Conservation (phyloP, 768 basidiomycete species). For the Pleurotus pulmonarius region DNA sequence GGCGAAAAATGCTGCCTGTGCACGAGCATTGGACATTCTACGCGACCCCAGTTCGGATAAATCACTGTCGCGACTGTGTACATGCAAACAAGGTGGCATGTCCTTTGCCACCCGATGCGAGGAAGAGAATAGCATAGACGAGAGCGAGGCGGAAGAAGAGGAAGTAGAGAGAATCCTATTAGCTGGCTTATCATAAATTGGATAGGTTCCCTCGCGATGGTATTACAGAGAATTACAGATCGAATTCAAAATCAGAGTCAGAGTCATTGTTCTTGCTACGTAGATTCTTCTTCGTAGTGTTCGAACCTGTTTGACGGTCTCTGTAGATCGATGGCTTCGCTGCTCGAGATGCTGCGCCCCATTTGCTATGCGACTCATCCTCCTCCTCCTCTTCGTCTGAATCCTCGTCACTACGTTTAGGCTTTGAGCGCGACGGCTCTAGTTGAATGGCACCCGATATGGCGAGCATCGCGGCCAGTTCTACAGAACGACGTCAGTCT, state of each 20-base stretch:
- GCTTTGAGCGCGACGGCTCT: background rate
- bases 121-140: conserved; percentile 10
- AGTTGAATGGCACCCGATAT: conserved; percentile 1
- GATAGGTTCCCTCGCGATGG: too few species aligned
- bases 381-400: conserved; percentile 4
- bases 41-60: conserved; percentile 42
- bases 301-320: background rate
- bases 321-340: background rate
- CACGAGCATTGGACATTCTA: conserved; percentile 53
- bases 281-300: background rate
- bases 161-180: conserved; percentile 9
- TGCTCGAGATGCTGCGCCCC: conserved; percentile 4
- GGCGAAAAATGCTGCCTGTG: conserved; percentile 68
- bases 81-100: conserved; percentile 20
- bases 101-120: conserved; percentile 14
- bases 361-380: background rate
- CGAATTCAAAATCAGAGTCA: conserved; percentile 5
- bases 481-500: background rate
- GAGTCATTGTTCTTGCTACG: conserved; percentile 1
- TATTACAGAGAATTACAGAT: background rate
- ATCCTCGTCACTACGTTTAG: background rate
- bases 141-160: conserved; percentile 6
- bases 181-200: background rate
- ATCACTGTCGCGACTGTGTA: conserved; percentile 36
- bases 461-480: background rate